phyloP scores from a whole-genome alignment of 176 grass and related monocot genomes.

The Dendrocalamus sinicus region DNA sequence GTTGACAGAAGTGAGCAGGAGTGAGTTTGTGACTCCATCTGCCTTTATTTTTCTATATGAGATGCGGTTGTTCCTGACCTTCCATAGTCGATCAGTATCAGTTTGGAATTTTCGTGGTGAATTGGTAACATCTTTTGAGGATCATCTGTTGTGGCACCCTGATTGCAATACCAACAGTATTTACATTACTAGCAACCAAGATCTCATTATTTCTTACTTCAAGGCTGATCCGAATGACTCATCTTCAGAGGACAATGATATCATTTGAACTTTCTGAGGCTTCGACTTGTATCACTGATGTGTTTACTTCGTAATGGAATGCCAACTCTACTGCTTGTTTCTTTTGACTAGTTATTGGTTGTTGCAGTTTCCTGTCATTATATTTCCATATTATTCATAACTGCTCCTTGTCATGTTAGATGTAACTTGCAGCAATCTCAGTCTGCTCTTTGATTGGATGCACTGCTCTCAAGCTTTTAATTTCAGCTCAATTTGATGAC shows the following conservation, averaged over 20 bases:
- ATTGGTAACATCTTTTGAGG: slow-evolving; percentile 71
- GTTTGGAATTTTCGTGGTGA: slow-evolving; percentile 81
- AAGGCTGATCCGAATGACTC: slow-evolving; percentile 61
- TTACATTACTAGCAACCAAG: slow-evolving; percentile 73
- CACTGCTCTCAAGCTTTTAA: background rate
- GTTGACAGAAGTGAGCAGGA: slow-evolving; percentile 64
- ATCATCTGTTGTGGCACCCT: slow-evolving; percentile 73
- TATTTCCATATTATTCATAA: background rate
- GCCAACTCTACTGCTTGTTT: slow-evolving; percentile 7
- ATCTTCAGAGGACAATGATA: slow-evolving; percentile 48
- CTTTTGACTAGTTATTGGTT: background rate
- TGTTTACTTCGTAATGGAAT: background rate
- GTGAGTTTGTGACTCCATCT: slow-evolving; percentile 69
- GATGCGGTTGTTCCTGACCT: slow-evolving; percentile 66
- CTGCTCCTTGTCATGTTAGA: background rate
- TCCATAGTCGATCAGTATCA: slow-evolving; percentile 54
- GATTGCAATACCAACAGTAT: slow-evolving; percentile 76
- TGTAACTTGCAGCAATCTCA: background rate
- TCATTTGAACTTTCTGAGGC: slow-evolving; percentile 6
- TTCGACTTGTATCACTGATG: background rate
- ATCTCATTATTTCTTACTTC: slow-evolving; percentile 72
- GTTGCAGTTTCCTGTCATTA: background rate
- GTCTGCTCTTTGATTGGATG: background rate
- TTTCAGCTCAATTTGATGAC: background rate
- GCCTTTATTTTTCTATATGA: slow-evolving; percentile 77